Percentiles rank a stretch among this genome's conserved stretches.
phyloP scores from a whole-genome alignment of 805 yeast genomes.

The Nakazawaea sp. region DNA sequence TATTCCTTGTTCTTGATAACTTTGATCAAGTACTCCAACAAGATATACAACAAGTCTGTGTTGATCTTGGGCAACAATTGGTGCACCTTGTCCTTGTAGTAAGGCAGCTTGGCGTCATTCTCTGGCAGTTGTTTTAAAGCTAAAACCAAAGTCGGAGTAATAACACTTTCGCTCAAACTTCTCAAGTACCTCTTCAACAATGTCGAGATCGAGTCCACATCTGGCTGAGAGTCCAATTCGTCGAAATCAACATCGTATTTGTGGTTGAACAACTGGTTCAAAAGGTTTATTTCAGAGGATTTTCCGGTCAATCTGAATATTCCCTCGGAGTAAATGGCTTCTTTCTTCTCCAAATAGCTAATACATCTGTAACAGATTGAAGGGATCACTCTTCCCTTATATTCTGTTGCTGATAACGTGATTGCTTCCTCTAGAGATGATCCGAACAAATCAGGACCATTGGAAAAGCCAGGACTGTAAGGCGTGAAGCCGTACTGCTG shows the following conservation, averaged over 20 bases:
- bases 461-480: slow-evolving; percentile 1
- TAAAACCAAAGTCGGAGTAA: slow-evolving; percentile 44
- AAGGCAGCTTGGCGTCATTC: slow-evolving; percentile 11
- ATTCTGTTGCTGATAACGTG: slow-evolving; percentile 42
- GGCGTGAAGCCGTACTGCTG: slow-evolving; percentile 1
- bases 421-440: slow-evolving; percentile 48
- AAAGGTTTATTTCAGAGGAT: slow-evolving; percentile 60
- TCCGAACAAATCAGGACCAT: slow-evolving; percentile 44
- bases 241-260: slow-evolving; percentile 64
- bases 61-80: slow-evolving; percentile 47
- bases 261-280: slow-evolving; percentile 63
- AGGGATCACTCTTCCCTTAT: slow-evolving; percentile 48
- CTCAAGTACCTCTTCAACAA: slow-evolving; percentile 76
- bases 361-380: slow-evolving; percentile 73
- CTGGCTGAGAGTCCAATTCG: slow-evolving; percentile 40
- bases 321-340: slow-evolving; percentile 85
- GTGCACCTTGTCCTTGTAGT: slow-evolving; percentile 18
- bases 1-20: slow-evolving; percentile 52
- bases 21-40: slow-evolving; percentile 62
- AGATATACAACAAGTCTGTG: slow-evolving; percentile 50
- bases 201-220: slow-evolving; percentile 85
- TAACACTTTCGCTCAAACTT: slow-evolving; percentile 63
- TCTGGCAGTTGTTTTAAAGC: slow-evolving; percentile 28
- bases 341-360: slow-evolving; percentile 53
- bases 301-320: slow-evolving; percentile 89